A percentile compares a stretch with the other conserved stretches of the same genome.
phyloP scores from a whole-genome alignment of 331 rosid species.

The Rosa hybrid region DNA sequence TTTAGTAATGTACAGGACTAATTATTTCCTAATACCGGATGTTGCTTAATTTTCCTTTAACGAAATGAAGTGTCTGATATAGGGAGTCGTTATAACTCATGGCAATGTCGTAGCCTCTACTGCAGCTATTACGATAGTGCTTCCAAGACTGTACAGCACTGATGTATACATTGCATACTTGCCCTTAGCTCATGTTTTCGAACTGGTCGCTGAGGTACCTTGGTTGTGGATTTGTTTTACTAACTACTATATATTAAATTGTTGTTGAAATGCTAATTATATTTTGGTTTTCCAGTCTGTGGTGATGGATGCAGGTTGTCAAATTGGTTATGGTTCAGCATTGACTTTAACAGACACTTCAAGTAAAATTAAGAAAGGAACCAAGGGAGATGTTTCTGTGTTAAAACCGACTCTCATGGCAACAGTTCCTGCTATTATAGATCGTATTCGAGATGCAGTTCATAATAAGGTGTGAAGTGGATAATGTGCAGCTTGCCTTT shows the following conservation, averaged over 20 bases:
- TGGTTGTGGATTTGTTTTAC: slow-evolving; percentile 15
- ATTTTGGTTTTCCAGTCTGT: slow-evolving; percentile 60
- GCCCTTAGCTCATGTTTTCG: slow-evolving; percentile 93
- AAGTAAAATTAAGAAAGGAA: slow-evolving; percentile 83
- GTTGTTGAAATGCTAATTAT: slow-evolving; percentile 29
- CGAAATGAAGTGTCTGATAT: slow-evolving; percentile 29
- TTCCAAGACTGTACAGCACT: slow-evolving; percentile 58
- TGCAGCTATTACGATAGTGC: slow-evolving; percentile 68
- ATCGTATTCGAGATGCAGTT: slow-evolving; percentile 87
- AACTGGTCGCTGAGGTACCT: slow-evolving; percentile 86
- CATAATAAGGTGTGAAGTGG: slow-evolving; percentile 55
- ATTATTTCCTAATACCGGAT: slow-evolving; percentile 7
- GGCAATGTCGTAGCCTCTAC: slow-evolving; percentile 81
- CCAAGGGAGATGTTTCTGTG: slow-evolving; percentile 74
- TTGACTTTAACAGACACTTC: slow-evolving; percentile 79
- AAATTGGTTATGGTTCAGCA: slow-evolving; percentile 77
- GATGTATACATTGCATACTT: slow-evolving; percentile 86
- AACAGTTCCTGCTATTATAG: slow-evolving; percentile 87
- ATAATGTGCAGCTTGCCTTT: background rate
- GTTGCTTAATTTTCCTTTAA: slow-evolving; percentile 9
- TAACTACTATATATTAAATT: background rate
- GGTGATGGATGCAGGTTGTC: slow-evolving; percentile 63
- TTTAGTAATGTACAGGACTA: background rate
- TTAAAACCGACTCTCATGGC: slow-evolving; percentile 78
- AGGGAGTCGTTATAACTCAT: slow-evolving; percentile 95